Conservation (phyloP, 2,329 filamentous ascomycete genomes). For the Hypoxylon sp. region DNA sequence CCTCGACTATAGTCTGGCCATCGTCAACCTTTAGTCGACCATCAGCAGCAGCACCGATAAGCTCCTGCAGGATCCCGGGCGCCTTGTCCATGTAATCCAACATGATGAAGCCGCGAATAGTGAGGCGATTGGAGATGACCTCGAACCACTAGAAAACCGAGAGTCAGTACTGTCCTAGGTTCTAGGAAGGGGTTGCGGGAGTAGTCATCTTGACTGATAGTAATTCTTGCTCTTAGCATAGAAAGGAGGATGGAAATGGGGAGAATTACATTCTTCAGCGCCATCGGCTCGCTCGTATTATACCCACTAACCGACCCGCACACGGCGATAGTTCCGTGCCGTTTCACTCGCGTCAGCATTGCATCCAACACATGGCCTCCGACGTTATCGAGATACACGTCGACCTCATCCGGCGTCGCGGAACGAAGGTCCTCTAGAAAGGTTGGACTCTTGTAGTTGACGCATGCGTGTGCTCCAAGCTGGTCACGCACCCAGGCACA, state of each 20-base stretch:
- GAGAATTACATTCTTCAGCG: slow-evolving; percentile 50
- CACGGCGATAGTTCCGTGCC: slow-evolving; percentile 56
- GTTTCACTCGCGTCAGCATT: slow-evolving; percentile 58
- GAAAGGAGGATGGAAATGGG: too few species aligned
- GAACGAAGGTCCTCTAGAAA: slow-evolving; percentile 61
- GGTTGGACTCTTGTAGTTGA: slow-evolving; percentile 65
- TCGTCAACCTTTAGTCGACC: slow-evolving; percentile 44
- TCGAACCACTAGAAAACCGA: slow-evolving; percentile 55
- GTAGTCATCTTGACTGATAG: too few species aligned
- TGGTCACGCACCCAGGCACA: slow-evolving; percentile 61
- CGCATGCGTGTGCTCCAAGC: slow-evolving; percentile 64
- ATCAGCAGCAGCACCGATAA: slow-evolving; percentile 45
- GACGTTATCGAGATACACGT: slow-evolving; percentile 66
- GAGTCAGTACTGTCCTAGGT: too few species aligned
- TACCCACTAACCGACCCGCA: slow-evolving; percentile 60
- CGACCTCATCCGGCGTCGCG: slow-evolving; percentile 62
- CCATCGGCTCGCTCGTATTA: slow-evolving; percentile 52
- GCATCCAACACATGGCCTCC: slow-evolving; percentile 62
- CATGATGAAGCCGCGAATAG: slow-evolving; percentile 60
- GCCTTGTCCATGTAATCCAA: slow-evolving; percentile 53
- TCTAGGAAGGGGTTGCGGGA: too few species aligned
- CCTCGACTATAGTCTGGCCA: slow-evolving; percentile 48
- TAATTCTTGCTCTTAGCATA: too few species aligned
- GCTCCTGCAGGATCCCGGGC: slow-evolving; percentile 43
- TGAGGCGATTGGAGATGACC: slow-evolving; percentile 56